Evolutionary conservation across 164 flowering plant species (phyloP), one percentile per base, ranked within the genome.

Genomic region (Tinospora cordifolia): DNA sequence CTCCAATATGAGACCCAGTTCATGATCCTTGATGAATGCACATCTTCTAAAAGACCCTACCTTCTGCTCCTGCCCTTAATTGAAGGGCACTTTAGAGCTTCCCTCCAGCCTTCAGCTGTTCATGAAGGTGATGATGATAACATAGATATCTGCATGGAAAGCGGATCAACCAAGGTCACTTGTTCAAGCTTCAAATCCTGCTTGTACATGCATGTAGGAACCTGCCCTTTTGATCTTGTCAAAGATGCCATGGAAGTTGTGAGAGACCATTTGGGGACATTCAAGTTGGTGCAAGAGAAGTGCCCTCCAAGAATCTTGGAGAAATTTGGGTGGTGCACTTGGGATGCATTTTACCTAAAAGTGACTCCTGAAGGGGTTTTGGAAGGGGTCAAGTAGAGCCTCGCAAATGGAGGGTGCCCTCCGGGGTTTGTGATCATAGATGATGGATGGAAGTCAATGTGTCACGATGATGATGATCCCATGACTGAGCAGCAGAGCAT

Each of bases 1-100:
- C 77, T 92, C 36, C 94, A 92, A 70, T 69, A 80, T 66, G 96
- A 92, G 74, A 92, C 98, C 69, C 98, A 92, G 70, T 75, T 90
- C 49, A 68, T 92, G 63, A 47, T 92, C 41, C 83, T 92, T 0
- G 88, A 92, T 51, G 77, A 73, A 34, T 83, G 86, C 1, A 82
- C 51, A 34, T 62, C 81, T 8, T 86, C 84, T 10, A 46, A 46
- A 12, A 81, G 92, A 0, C 94, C 91, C 1, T 92, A 86, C 39
- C 82, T 92, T 2, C 77, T 90, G 39, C 76, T 92, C 19, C 84
- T 92, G 3, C 98, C 98, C 3, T 69, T 92, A 68, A 40, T 90
- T 6, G 92, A 90, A 57, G 93, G 91, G 0, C 62, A 85, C 0
- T 92, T 92, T 67, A 80, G 98, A n/a, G 81, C 91, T 40, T 85